Conservation (phyloP, 2,329 filamentous ascomycete species). For the Pseudonectria buxi region DNA sequence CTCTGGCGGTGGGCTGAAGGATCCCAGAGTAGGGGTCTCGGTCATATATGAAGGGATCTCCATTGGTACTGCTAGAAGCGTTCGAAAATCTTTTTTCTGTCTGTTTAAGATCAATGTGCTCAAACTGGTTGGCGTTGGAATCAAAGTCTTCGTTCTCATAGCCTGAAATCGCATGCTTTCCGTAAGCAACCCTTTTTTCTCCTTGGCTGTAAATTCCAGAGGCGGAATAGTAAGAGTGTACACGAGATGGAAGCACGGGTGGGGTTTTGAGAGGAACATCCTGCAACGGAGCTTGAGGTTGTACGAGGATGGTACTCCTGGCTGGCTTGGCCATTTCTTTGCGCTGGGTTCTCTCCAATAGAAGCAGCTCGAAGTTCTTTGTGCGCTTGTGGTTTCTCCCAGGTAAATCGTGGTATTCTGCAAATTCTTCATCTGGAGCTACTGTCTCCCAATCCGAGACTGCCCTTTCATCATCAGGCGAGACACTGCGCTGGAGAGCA, state of each 20-base stretch:
- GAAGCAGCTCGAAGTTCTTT: constrained; percentile 7
- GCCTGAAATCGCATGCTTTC: background rate
- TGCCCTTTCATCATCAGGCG: constrained; percentile 12
- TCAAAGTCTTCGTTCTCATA: background rate
- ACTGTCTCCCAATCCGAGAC: constrained; percentile 27
- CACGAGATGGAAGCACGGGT: constrained; percentile 6
- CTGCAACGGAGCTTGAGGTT: background rate
- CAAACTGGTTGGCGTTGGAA: background rate
- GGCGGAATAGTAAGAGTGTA: constrained; percentile 21
- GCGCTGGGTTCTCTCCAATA: background rate
- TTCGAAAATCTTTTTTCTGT: constrained; percentile 16
- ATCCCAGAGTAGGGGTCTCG: constrained; percentile 31
- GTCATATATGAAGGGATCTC: constrained; percentile 43
- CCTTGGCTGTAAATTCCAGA: constrained; percentile 23
- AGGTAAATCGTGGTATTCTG: constrained; percentile 5
- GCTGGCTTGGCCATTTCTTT: constrained; percentile 4
- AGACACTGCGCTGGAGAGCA: background rate
- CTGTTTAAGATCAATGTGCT: constrained; percentile 4
- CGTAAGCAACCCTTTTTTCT: too few relatives aligned
- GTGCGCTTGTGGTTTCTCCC: constrained; percentile 5
- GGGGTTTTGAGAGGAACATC: background rate
- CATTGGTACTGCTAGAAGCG: constrained; percentile 29
- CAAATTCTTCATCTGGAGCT: constrained; percentile 19
- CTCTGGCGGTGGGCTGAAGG: constrained; percentile 32
- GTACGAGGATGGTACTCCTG: background rate